phyloP scores from a whole-genome alignment of 2,329 filamentous ascomycete genomes.

The Emmonsia crescens region DNA sequence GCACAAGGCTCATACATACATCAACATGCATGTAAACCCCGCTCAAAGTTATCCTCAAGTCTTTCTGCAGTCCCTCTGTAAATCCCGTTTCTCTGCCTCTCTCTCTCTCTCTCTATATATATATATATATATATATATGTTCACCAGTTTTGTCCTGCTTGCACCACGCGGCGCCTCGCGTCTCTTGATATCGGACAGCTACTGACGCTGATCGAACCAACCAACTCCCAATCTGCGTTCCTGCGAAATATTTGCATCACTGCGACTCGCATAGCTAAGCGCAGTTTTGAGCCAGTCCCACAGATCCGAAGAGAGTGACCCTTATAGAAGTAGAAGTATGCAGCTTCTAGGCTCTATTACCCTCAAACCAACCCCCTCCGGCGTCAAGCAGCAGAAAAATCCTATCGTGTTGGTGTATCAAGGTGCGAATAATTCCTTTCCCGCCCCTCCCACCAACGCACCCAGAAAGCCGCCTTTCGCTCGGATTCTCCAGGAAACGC shows the following conservation, averaged over 20 bases:
- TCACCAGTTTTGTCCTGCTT: neutral
- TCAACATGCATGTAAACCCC: too few relatives aligned
- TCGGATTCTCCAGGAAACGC: conserved; percentile 30
- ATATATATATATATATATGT: too few relatives aligned
- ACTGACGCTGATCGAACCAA: neutral
- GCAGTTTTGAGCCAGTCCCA: neutral
- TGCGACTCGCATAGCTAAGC: neutral
- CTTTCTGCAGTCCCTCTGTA: too few relatives aligned
- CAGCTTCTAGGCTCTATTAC: too few relatives aligned
- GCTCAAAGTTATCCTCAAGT: too few relatives aligned
- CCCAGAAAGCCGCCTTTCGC: conserved; percentile 29
- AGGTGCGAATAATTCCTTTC: conserved; percentile 14
- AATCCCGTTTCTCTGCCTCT: too few relatives aligned
- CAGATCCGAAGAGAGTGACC: neutral
- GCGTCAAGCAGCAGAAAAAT: neutral
- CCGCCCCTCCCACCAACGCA: conserved; percentile 24
- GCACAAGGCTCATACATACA: too few relatives aligned
- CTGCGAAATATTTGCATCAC: neutral
- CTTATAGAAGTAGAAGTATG: neutral
- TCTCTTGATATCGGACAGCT: too few relatives aligned
- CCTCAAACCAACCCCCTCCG: too few relatives aligned
- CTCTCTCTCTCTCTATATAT: too few relatives aligned
- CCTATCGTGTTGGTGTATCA: neutral
- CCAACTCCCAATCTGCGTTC: neutral
- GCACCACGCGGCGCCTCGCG: too few relatives aligned